Base-by-base conservation (phyloP, 2,329 filamentous ascomycete species). In the Ophiostoma sp. region DNA sequence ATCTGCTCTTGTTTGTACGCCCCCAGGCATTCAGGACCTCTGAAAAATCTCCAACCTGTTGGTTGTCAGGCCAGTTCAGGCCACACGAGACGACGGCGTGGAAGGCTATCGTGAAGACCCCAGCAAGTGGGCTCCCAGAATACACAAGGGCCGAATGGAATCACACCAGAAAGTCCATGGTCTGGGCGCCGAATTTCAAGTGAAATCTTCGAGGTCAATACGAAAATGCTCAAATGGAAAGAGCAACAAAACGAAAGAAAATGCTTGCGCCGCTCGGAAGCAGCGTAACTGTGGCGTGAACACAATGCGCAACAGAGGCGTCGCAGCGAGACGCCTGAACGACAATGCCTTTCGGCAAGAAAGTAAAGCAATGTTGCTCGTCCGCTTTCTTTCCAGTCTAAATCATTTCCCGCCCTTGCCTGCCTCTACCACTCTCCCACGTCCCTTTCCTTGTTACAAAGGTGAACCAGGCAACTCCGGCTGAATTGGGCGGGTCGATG, bases 401-500 rank as follows among this genome's bases (percentile, higher is more conserved):
- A 69, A 52, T 22, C 22, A 50, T 19, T 50, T 36, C 11, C 12
- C 42, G 31, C 33, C 39, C 52, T 48, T 61, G 36, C 15, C 63
- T 71, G 28, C 19, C 15, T 36, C 22, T 25, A 2, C 2, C 36
- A 2, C 59, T 63, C 17, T 71, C n/a, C 3, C 8, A 15, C 19
- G n/a, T 9, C 11, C 39, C 3, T 57, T 33, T 3, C 15, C 3
- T 52, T 55, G n/a, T 39, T 55, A 25, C 7, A 33, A 57, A 25
- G 3, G 31, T 55, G 68, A 39, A 55, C 28, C 50, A 69, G 50
- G 64, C 57, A 42, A 48, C 64, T 68, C 48, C 45, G 66, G 72
- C 66, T 73, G 68, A 70, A 73, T 66, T 64, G 55, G 42, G 52
- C 63, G 31, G 66, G 64, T 31, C 28, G 31, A 36, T 33, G 66